Conservation (phyloP, 2,329 filamentous ascomycete genomes). For the Trichophyton verrucosum region DNA sequence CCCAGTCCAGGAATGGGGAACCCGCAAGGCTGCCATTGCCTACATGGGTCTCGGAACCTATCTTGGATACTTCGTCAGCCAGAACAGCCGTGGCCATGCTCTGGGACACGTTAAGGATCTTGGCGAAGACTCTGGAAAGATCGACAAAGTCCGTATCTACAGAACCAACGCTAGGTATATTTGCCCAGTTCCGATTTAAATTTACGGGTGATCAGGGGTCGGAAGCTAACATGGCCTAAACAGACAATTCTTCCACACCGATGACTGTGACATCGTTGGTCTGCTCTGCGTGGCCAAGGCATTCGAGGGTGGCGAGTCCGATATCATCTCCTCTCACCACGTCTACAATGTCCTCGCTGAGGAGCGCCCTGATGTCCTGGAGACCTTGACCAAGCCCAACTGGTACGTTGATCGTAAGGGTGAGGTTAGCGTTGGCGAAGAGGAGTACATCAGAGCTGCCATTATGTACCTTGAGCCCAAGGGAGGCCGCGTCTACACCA, state of each 20-base stretch:
- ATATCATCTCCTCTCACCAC: constrained; percentile 64
- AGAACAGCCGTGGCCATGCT: constrained; percentile 75
- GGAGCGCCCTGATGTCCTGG: constrained; percentile 65
- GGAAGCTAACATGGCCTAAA: background rate
- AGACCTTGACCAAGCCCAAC: constrained; percentile 60
- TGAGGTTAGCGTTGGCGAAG: constrained; percentile 60
- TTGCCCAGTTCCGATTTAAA: background rate
- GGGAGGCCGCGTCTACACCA: constrained; percentile 58
- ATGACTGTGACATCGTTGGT: constrained; percentile 72
- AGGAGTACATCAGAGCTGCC: constrained; percentile 58
- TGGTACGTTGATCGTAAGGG: constrained; percentile 94
- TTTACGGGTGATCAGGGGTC: background rate
- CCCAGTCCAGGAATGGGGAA: constrained; percentile 62
- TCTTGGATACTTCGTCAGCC: constrained; percentile 75
- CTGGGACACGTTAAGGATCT: constrained; percentile 84
- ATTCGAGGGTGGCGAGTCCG: constrained; percentile 70
- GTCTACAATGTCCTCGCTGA: constrained; percentile 70
- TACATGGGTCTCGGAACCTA: constrained; percentile 83
- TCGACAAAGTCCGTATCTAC: constrained; percentile 81
- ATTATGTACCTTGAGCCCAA: constrained; percentile 67
- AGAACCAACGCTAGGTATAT: constrained; percentile 59
- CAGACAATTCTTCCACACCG: constrained; percentile 72
- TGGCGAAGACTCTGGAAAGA: constrained; percentile 66
- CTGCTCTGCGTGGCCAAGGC: constrained; percentile 69
- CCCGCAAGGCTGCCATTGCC: constrained; percentile 68